Percentiles rank a stretch among this genome's conserved stretches.
Conservation (phyloP, 495 filamentous ascomycete genomes). For the Aspergillus avenaceus region DNA sequence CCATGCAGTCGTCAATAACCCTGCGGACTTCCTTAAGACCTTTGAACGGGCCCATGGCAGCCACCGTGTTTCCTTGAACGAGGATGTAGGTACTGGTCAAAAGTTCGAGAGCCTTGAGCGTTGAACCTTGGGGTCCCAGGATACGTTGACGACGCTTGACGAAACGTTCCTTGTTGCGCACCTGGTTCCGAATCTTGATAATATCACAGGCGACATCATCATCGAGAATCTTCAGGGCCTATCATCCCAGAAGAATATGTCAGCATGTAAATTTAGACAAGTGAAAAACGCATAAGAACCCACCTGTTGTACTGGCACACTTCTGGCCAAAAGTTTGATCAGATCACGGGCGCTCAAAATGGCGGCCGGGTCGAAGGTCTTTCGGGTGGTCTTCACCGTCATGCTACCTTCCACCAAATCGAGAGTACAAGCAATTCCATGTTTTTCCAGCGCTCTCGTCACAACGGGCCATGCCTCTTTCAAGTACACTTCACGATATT, state of each 20-base stretch:
- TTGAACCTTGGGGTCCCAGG: slow-evolving; percentile 77
- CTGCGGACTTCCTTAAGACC: slow-evolving; percentile 89
- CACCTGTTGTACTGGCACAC: slow-evolving; percentile 82
- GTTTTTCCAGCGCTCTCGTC: slow-evolving; percentile 75
- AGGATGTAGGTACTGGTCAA: slow-evolving; percentile 90
- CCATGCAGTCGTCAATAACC: slow-evolving; percentile 94
- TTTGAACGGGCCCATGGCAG: slow-evolving; percentile 86
- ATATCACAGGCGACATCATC: slow-evolving; percentile 88
- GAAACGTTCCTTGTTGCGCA: slow-evolving; percentile 94
- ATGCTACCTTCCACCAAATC: slow-evolving; percentile 95
- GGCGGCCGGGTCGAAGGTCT: slow-evolving; percentile 90
- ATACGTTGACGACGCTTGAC: slow-evolving; percentile 93
- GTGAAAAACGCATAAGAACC: neutral
- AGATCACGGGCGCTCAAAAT: slow-evolving; percentile 94
- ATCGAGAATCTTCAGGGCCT: slow-evolving; percentile 88
- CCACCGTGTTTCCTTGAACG: slow-evolving; percentile 95
- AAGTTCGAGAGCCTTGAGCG: slow-evolving; percentile 92
- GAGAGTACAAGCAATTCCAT: slow-evolving; percentile 79
- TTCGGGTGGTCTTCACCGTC: slow-evolving; percentile 91
- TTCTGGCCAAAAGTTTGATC: slow-evolving; percentile 86
- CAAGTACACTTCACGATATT: slow-evolving; percentile 94
- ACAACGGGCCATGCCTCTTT: slow-evolving; percentile 84
- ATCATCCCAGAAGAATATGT: neutral
- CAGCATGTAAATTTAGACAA: neutral
- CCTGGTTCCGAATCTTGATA: slow-evolving; percentile 87